Evolutionary conservation across 2,329 filamentous ascomycete species (phyloP).

Genomic region (Clathrospora elynae): DNA sequence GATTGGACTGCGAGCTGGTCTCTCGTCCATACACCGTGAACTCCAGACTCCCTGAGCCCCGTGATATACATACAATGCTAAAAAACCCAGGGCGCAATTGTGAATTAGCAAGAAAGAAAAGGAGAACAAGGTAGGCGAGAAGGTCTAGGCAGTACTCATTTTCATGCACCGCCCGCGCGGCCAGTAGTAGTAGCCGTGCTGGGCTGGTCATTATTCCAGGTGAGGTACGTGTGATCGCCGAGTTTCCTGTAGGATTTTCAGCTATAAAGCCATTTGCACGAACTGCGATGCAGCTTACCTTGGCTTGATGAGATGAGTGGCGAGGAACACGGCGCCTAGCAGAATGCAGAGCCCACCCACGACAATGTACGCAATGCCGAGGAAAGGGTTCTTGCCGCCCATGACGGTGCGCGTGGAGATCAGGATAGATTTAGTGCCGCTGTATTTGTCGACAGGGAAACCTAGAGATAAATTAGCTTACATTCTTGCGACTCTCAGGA

Average conservation of each 20-base stretch:
- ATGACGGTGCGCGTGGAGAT: constrained; percentile 90
- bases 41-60: constrained; percentile 33
- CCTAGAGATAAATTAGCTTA: constrained; percentile 58
- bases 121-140: constrained; percentile 2
- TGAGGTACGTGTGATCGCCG: constrained; percentile 95
- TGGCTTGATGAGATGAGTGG: constrained; percentile 88
- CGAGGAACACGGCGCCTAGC: constrained; percentile 84
- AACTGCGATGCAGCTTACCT: constrained; percentile 63
- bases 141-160: constrained; percentile 9
- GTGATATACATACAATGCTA: constrained; percentile 37
- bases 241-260: constrained; percentile 71
- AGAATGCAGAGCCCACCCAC: constrained; percentile 92
- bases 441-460: constrained; percentile 78
- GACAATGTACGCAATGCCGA: constrained; percentile 94
- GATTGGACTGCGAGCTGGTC: constrained; percentile 31
- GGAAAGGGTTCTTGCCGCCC: constrained; percentile 92
- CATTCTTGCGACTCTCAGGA: no score
- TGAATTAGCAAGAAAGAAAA: constrained; percentile 27
- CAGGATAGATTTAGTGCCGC: constrained; percentile 86
- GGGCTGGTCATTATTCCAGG: constrained; percentile 81
- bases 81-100: constrained; percentile 22
- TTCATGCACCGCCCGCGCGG: constrained; percentile 46
- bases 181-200: constrained; percentile 60
- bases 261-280: constrained; percentile 6
- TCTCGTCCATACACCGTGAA: constrained; percentile 34